Conservation (phyloP, 1,139 yeast species). For the Candida neerlandica region DNA sequence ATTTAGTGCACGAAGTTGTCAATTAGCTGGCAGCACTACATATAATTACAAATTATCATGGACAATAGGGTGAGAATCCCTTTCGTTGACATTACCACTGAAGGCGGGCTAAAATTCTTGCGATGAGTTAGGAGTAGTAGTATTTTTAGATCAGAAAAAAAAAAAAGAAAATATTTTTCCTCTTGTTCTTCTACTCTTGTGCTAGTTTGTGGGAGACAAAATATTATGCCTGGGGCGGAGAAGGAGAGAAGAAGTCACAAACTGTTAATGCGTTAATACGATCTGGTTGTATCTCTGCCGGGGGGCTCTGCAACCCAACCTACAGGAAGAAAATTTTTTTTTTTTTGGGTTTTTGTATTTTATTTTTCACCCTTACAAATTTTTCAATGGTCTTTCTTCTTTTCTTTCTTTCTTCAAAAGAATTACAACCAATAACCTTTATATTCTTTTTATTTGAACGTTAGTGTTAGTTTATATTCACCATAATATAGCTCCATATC, state of each 20-base stretch:
- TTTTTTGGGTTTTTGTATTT: too few species aligned
- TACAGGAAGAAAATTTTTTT: neutral
- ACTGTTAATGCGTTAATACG: neutral
- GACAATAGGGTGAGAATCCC: too few species aligned
- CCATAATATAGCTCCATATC: neutral
- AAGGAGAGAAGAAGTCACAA: neutral
- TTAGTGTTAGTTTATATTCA: neutral
- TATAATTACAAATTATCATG: too few species aligned
- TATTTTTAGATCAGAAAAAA: neutral
- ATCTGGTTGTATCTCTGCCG: neutral
- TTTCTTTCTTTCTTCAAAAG: neutral
- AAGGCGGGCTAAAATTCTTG: too few species aligned
- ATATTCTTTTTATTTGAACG: conserved; percentile 4
- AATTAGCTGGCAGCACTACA: too few species aligned
- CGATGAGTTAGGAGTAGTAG: too few species aligned
- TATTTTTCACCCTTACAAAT: neutral
- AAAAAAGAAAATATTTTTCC: neutral
- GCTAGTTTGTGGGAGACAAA: too few species aligned
- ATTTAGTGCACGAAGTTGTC: too few species aligned
- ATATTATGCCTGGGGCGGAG: neutral
- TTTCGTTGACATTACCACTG: too few species aligned
- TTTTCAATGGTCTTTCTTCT: neutral
- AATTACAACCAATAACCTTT: neutral
- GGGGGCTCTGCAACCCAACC: neutral
- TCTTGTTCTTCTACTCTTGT: neutral